Percentiles rank a stretch among this genome's conserved stretches.
Evolutionary conservation across 148 eudicot species (phyloP).

Genomic region (Heliosperma pusillum): DNA sequence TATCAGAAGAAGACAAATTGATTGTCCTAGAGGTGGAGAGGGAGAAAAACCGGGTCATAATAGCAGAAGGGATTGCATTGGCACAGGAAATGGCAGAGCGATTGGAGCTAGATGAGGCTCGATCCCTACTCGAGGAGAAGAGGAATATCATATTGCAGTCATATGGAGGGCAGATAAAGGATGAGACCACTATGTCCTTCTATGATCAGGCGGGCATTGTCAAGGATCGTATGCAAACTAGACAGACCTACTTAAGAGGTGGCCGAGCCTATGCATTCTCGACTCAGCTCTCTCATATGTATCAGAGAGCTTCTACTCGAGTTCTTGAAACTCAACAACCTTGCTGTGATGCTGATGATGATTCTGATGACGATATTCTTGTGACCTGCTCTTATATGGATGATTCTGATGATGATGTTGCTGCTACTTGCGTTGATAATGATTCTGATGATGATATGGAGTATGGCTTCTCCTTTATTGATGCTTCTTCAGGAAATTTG

Average conservation of each 20-base stretch:
- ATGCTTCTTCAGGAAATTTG: no score
- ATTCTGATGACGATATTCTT: no score
- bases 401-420: no score
- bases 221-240: not conserved
- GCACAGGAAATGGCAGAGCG: conserved; percentile 40
- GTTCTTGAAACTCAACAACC: conserved; percentile 12
- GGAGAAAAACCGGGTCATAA: conserved; percentile 33
- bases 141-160: conserved; percentile 11
- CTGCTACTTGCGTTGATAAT: no score
- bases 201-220: not conserved
- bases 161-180: conserved; percentile 24
- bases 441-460: no score
- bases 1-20: conserved; percentile 12
- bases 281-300: no score
- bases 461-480: no score
- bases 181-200: not conserved
- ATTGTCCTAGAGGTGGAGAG: conserved; percentile 41
- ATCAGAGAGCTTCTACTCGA: not conserved
- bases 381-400: not conserved
- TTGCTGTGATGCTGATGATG: no score
- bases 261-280: conserved; percentile 27
- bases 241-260: conserved; percentile 6
- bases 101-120: conserved; percentile 31
- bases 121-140: conserved; percentile 14
- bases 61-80: conserved; percentile 29